Evolutionary conservation across 352 stramenopile species (phyloP), one percentile per base, ranked within the genome.

Genomic region (Blastocystis sp.): DNA sequence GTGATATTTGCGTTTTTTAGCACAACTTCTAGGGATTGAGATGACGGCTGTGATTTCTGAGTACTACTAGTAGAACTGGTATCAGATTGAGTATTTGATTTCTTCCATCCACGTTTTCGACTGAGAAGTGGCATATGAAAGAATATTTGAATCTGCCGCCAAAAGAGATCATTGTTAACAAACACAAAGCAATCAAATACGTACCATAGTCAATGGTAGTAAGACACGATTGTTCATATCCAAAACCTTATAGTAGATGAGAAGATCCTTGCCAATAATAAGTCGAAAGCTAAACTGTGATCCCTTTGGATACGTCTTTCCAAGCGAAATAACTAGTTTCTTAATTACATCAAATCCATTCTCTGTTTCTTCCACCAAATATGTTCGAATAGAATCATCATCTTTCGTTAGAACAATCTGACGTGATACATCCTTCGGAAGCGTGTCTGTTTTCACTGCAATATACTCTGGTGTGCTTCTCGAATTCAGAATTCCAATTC

Each of bases 71-170:
- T 21, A 14, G 71, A 63, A 65, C 39, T 66, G 46, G 39, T 1
- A 29, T 66, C 46, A 1, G 19, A 29, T 5, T 29, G 49, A 66
- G 71, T 1, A 2, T 37, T 32, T n/a, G 49, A 24, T 52, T 21
- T 27, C 19, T 51, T 63, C 27, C n/a, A 65, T 32, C 71, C 66
- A n/a, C 71, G 46, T 52, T 59, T 83, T 66, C 51, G 24, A 11
- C 42, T 83, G 11, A 83, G 54, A 32, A 32, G 49, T 67, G 71
- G 71, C 71, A 83, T 83, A 27, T 4, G 6, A 80, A 80, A 59
- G 46, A 80, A n/a, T n/a, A 12, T 58, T 42, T 63, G n/a, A 42
- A 29, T 80, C 3, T 27, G n/a, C 69, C 69, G 69, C 69, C 43
- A 80, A 80, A 63, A 63, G 5, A 16, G 3, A 46, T 32, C 24